A percentile compares a stretch with the other conserved stretches of the same genome.
Evolutionary conservation across 78 protist species (phyloP).

Genomic region (Tieghemostelium lacteum): DNA sequence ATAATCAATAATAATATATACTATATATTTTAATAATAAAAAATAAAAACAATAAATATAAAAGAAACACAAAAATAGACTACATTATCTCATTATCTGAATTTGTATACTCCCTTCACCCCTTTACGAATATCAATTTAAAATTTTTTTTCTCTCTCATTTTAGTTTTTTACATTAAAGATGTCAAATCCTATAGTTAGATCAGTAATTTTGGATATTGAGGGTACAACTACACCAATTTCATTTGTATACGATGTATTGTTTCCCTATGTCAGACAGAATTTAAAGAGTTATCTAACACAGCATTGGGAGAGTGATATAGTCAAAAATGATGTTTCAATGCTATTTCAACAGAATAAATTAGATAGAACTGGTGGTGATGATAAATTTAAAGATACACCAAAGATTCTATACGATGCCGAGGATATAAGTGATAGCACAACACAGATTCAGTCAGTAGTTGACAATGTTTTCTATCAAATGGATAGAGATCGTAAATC

Average conservation of each 20-base stretch:
- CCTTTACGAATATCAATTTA: no score
- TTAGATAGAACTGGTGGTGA: background rate
- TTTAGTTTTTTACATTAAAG: background rate
- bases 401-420: background rate
- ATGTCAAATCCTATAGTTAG: conserved; percentile 16
- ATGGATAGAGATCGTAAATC: conserved; percentile 87
- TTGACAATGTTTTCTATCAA: conserved; percentile 16
- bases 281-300: conserved; percentile 39
- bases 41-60: background rate
- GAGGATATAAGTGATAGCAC: background rate
- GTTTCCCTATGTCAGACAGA: conserved; percentile 81
- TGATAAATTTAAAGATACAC: background rate
- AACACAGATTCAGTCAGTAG: conserved; percentile 9
- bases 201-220: conserved; percentile 80
- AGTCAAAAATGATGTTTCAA: conserved; percentile 26
- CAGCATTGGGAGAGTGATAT: conserved; percentile 5
- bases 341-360: conserved; percentile 2
- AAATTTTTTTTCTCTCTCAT: background rate
- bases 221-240: conserved; percentile 92
- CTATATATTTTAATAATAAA: background rate
- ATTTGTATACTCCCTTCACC: no score
- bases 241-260: conserved; percentile 89
- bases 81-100: no score
- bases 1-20: background rate
- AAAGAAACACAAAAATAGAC: no score